Percentiles rank a stretch among this genome's conserved stretches.
These are phyloP conservation scores for Solanum medicagineum DNA, from an alignment of 257 asterid species.

Conservation along the genomic window DNA sequence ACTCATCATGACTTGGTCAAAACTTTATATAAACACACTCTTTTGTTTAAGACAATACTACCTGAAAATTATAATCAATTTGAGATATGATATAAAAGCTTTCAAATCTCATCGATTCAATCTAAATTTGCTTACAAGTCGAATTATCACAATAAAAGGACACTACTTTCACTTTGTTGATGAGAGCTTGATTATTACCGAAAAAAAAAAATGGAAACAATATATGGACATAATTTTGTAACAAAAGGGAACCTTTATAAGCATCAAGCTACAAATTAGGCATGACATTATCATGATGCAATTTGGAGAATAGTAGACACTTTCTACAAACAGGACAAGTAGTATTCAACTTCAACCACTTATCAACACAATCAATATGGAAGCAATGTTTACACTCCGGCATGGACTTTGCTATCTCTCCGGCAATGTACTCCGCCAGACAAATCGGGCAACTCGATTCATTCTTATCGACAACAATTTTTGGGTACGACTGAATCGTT, in stretches of 20 bases:
- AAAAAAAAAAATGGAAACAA: not conserved
- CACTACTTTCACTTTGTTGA: not conserved
- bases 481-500: conserved; percentile 9
- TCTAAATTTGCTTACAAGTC: not conserved
- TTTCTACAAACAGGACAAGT: conserved; percentile 31
- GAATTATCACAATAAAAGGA: not conserved
- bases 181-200: not conserved
- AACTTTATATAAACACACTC: not conserved
- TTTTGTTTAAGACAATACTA: too few relatives aligned
- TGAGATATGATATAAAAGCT: not conserved
- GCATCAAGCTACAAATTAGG: not conserved
- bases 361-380: conserved; percentile 26
- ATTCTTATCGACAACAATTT: conserved; percentile 4
- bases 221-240: not conserved
- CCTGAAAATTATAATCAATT: not conserved
- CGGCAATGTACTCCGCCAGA: conserved; percentile 16
- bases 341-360: conserved; percentile 18
- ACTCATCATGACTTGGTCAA: not conserved
- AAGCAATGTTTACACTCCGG: conserved; percentile 27
- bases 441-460: conserved; percentile 26
- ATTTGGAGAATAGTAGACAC: not conserved
- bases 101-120: not conserved
- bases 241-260: not conserved
- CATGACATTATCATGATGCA: not conserved
- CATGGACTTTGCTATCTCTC: conserved; percentile 18